Evolutionary conservation across 2,329 filamentous ascomycete genomes (phyloP).

Genomic region (Alternaria infectoria): DNA sequence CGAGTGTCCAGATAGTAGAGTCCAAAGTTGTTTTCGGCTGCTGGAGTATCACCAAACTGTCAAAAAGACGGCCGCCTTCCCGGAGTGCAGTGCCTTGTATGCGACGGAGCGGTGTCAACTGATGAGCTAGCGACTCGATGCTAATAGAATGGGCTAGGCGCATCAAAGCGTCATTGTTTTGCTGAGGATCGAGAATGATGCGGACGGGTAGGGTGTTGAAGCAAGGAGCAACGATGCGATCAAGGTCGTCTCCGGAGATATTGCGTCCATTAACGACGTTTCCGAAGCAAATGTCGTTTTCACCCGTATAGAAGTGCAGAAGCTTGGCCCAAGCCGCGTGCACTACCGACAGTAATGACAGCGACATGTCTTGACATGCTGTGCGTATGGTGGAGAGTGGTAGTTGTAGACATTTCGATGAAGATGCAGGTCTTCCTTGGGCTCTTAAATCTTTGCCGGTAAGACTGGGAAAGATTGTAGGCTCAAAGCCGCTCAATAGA

Average conservation of each 20-base stretch:
- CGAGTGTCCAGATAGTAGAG: constrained; percentile 57
- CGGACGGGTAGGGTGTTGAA: constrained; percentile 88
- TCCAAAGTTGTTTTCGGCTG: constrained; percentile 59
- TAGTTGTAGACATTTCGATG: constrained; percentile 37
- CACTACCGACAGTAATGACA: constrained; percentile 66
- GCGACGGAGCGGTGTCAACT: constrained; percentile 75
- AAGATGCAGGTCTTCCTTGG: background rate
- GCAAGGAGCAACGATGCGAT: constrained; percentile 81
- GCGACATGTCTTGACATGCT: constrained; percentile 33
- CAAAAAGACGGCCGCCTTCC: constrained; percentile 69
- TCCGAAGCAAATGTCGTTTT: constrained; percentile 80
- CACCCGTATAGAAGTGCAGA: constrained; percentile 62
- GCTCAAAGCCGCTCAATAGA: constrained; percentile 61
- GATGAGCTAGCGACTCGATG: constrained; percentile 67
- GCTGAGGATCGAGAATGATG: constrained; percentile 57
- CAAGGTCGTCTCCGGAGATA: constrained; percentile 67
- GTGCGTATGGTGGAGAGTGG: constrained; percentile 28
- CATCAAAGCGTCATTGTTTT: constrained; percentile 64
- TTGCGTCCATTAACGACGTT: constrained; percentile 83
- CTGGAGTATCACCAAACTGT: constrained; percentile 81
- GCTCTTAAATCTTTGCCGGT: constrained; percentile 15
- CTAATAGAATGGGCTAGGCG: constrained; percentile 68
- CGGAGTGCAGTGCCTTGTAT: constrained; percentile 64
- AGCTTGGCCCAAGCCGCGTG: constrained; percentile 77
- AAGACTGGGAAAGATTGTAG: constrained; percentile 51